Percentiles rank a stretch among this genome's conserved stretches.
These are phyloP conservation scores for Paraphoma chrysanthemicola DNA, from an alignment of 2,329 filamentous ascomycete genomes.

Conservation along the genomic window DNA sequence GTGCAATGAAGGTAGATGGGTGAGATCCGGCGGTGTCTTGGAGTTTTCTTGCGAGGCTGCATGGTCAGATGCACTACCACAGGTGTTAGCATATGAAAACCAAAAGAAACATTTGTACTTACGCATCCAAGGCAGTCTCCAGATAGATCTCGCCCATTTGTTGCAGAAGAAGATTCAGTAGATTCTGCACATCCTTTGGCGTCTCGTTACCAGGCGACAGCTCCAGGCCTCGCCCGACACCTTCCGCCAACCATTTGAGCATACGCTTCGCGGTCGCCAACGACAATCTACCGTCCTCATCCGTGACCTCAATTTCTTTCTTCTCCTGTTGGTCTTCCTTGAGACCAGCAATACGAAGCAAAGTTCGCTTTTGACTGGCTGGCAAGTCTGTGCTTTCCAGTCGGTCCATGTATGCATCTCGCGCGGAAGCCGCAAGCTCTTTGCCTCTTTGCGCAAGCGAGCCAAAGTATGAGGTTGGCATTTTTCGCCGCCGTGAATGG, in stretches of 20 bases:
- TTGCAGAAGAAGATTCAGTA: slow-evolving; percentile 81
- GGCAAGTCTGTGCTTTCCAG: slow-evolving; percentile 90
- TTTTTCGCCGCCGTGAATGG: slow-evolving; percentile 86
- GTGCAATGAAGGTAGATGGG: slow-evolving; percentile 79
- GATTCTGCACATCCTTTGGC: slow-evolving; percentile 87
- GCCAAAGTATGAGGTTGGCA: slow-evolving; percentile 89
- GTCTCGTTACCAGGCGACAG: slow-evolving; percentile 88
- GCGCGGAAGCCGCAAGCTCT: slow-evolving; percentile 84
- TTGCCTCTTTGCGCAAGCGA: slow-evolving; percentile 89
- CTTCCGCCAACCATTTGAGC: slow-evolving; percentile 96
- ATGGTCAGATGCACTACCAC: slow-evolving; percentile 62
- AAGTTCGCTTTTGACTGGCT: slow-evolving; percentile 85
- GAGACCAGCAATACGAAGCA: slow-evolving; percentile 86
- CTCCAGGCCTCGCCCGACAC: slow-evolving; percentile 88
- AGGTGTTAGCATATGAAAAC: too few relatives aligned
- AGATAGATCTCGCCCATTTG: slow-evolving; percentile 87
- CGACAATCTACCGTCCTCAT: slow-evolving; percentile 85
- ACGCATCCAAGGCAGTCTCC: slow-evolving; percentile 69
- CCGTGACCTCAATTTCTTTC: slow-evolving; percentile 87
- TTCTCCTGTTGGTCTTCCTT: slow-evolving; percentile 76
- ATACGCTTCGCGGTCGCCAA: slow-evolving; percentile 93
- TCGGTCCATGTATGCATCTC: slow-evolving; percentile 88
- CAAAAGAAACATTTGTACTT: slow-evolving; percentile 26
- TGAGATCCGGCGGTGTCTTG: slow-evolving; percentile 86
- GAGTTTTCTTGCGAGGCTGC: slow-evolving; percentile 78